Base-by-base conservation (phyloP, 441 rosid genomes). In the Arabidopsis lyrata region DNA sequence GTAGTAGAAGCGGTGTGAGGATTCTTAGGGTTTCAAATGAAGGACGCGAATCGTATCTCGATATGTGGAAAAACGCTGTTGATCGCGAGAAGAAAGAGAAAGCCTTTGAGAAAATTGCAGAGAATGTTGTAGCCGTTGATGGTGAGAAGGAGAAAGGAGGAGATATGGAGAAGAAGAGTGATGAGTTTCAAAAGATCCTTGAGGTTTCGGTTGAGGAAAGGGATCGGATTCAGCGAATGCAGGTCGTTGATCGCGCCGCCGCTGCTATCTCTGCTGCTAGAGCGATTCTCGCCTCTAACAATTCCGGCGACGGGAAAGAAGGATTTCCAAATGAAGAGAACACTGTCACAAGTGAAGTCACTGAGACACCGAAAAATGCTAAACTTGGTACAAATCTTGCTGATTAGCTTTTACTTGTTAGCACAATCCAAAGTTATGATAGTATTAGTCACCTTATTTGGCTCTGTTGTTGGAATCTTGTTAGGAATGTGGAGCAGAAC, bases 231-330 rank as follows among this genome's bases (percentile, higher is more conserved):
- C 99, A 89, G 84, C 65, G 88, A 41, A 65, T 88, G 88, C 99
- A 92, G 83, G 96, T 92, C 32, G 74, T 95, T 6, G 97, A 92
- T 82, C 92, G 96, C 0, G 96, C 97, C 0, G 92, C 90, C 0
- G 97, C 94, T 0, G 96, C 97, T 0, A 90, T 92, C 27, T 86
- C 94, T 0, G 97, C 97, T 0, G 97, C 96, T 14, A 88, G 78
- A 18, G 85, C 94, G 3, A 58, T 92, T 63, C 76, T 92, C 35
- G 65, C 79, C 59, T 87, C 88, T 68, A 84, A 68, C 16, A 63
- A 15, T 8, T 64, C 82, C 5, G 56, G 49, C 20, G 63, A 35
- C 35, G 77, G 47, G 11, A 73, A 82, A 63, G 73, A 64, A 4
- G 78, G 69, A 0, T 56, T 50, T 24, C 27, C 34, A 22, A 72